Base-by-base conservation (phyloP, 1,284 basidiomycete genomes). In the Ganoderma leucocontextum region DNA sequence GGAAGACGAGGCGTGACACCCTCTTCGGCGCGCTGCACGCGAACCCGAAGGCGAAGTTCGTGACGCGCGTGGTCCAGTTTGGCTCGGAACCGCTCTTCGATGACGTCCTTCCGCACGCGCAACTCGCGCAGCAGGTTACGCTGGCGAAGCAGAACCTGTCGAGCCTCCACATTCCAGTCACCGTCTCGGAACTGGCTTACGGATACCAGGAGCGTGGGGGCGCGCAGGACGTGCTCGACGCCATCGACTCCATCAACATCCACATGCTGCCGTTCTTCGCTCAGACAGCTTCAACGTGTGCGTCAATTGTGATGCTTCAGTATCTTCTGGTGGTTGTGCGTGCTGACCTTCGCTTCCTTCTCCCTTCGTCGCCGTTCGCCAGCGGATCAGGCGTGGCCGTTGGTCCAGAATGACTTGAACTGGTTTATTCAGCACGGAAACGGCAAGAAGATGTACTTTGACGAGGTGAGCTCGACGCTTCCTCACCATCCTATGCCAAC, bases 251-350 rank as follows among this genome's bases (percentile, higher is more conserved):
- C 47, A 86, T 94, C 68, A 88, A 92, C 70, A 86, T 86, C 0
- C 91, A 94, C 76, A 90, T 91, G 82, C 80, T 94, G 49, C 92
- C 92, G 5, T 94, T 92, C 81, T 94, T 94, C 76, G 84, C 85
- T 15, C 76, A 82, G 63, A 63, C 82, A 44, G 90, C 90, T 38
- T 88, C 87, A 0, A 89, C 82, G n/a, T 89, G 90, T 87, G 69
- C 68, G 83, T 25, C 59, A 4, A 39, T 25, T 42, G 41, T 29
- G 33, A 38, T 19, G 22, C 6, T 36, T 61, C 9, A 13, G 8
- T 36, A 19, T 8, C 35, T 13, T 15, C 10, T 1, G 4, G 38
- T 6, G 58, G 49, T 29, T 25, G 12, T 25, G 57, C 5, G 17
- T 35, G 49, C 38, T 62, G 55, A 64, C 39, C 68, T 62, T 36